Base-by-base conservation (phyloP, 768 basidiomycete genomes). In the Termitomyces sp. region DNA sequence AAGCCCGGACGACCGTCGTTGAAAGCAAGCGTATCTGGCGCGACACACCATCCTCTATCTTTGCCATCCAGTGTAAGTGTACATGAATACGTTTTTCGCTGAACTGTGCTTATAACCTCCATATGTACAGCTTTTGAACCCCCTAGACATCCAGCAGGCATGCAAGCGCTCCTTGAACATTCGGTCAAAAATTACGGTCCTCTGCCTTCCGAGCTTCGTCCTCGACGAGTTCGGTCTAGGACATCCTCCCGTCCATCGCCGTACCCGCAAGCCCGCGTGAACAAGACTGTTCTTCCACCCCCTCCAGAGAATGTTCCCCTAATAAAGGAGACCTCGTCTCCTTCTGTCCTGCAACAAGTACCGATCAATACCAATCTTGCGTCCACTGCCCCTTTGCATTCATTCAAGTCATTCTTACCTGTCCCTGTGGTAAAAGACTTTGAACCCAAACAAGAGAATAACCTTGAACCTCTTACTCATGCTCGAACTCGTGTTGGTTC, bases 41-140 rank as follows among this genome's bases (percentile, higher is more conserved):
- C 0, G 90, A 92, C 63, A 92, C 90, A 0, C 81, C 88, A 0
- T 85, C 88, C 63, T 91, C 88, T 0, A 26, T 84, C n/a, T 90
- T 79, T 50, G 85, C 86, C 7, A 28, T 89, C 43, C 89, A 92
- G 71, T 80, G 90, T 90, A 65, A 72, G 86, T 78, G 13, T 36
- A 18, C 26, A 5, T 9, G 20, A 50, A n/a, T 1, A 3, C 8
- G 18, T 9, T 41, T 38, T 20, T 20, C 18, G 7, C 3, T 6
- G 24, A n/a, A 30, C 18, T 14, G 22, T 60, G 2, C 38, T 67
- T 26, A 60, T 64, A 45, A 62, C 45, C 26, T 35, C 8, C n/a
- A n/a, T 41, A 9, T 20, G 41, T 56, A 20, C 61, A 90, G 90
- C 87, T 2, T 92, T 91, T 69, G 72, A 85, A 47, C 88, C 88